Evolutionary conservation across 2,329 filamentous ascomycete species (phyloP).

Genomic region (Ophiostoma fasciatum): DNA sequence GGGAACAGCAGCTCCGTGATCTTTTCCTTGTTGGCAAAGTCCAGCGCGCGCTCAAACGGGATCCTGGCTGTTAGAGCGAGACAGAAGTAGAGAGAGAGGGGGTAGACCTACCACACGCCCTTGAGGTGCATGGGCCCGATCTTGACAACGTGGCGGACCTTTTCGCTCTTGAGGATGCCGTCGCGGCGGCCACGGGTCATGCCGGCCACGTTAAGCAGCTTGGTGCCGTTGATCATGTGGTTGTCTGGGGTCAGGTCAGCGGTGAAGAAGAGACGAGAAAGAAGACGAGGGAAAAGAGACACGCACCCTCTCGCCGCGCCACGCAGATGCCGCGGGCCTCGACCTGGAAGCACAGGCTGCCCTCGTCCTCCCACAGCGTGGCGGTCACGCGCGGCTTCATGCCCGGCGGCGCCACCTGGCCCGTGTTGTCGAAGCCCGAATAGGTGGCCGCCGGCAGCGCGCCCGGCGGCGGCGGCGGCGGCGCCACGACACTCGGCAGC

Average conservation of each 20-base stretch:
- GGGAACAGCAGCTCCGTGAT: slow-evolving; percentile 93
- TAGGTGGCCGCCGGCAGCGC: slow-evolving; percentile 35
- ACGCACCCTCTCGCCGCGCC: slow-evolving; percentile 73
- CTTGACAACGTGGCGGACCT: slow-evolving; percentile 91
- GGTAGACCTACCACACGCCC: slow-evolving; percentile 77
- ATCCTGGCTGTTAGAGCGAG: slow-evolving; percentile 56
- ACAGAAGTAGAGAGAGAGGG: neutral
- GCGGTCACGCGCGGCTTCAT: slow-evolving; percentile 96
- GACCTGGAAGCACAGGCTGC: slow-evolving; percentile 93
- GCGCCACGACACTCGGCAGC: slow-evolving; percentile 45
- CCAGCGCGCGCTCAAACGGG: slow-evolving; percentile 89
- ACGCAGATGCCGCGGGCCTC: slow-evolving; percentile 95
- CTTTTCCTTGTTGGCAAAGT: slow-evolving; percentile 99
- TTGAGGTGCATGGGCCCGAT: slow-evolving; percentile 99
- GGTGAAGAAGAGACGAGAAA: neutral
- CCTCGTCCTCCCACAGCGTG: slow-evolving; percentile 96
- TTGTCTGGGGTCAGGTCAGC: slow-evolving; percentile 47
- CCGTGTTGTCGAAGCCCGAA: slow-evolving; percentile 59
- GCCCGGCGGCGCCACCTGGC: slow-evolving; percentile 78
- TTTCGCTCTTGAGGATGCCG: slow-evolving; percentile 95
- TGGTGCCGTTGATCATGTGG: slow-evolving; percentile 98
- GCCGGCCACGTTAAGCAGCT: slow-evolving; percentile 88
- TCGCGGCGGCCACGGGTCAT: slow-evolving; percentile 95
- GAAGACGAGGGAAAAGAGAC: too few species aligned
- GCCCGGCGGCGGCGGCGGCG: slow-evolving; percentile 13